Conservation (phyloP, 1,284 basidiomycete genomes). For the Mixia osmundae region DNA sequence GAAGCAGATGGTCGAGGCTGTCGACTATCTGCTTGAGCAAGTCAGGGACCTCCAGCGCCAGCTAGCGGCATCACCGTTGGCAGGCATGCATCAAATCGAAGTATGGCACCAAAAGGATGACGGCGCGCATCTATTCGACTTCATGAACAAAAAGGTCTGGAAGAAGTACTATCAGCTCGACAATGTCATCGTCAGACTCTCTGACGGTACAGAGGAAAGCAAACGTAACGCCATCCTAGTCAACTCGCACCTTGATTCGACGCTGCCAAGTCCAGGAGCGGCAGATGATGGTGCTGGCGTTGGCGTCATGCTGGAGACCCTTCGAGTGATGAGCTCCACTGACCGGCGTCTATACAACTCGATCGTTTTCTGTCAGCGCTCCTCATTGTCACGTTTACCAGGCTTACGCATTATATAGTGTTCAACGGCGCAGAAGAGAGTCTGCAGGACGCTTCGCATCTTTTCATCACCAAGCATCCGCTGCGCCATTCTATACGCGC, state of each 20-base stretch:
- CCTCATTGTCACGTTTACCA: neutral
- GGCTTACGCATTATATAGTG: too few species aligned
- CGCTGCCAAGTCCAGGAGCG: conserved; percentile 45
- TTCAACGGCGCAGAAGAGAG: conserved; percentile 79
- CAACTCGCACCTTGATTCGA: conserved; percentile 66
- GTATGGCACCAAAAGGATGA: conserved; percentile 66
- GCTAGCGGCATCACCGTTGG: conserved; percentile 26
- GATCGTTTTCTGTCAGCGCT: conserved; percentile 1
- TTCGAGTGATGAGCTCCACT: conserved; percentile 52
- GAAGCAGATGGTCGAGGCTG: conserved; percentile 59
- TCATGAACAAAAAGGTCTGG: conserved; percentile 37
- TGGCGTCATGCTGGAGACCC: conserved; percentile 76
- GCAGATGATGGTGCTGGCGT: conserved; percentile 34
- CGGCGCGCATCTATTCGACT: conserved; percentile 35
- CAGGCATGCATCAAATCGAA: conserved; percentile 48
- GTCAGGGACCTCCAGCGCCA: conserved; percentile 35
- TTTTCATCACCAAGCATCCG: conserved; percentile 66
- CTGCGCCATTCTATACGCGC: conserved; percentile 41
- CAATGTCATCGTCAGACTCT: conserved; percentile 73
- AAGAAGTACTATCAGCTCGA: conserved; percentile 69
- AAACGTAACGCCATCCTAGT: conserved; percentile 65
- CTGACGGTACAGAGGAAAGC: conserved; percentile 44
- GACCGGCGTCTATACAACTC: conserved; percentile 18
- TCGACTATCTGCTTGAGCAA: conserved; percentile 53
- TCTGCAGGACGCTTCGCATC: conserved; percentile 81